Percentiles rank a stretch among this genome's conserved stretches.
These are phyloP conservation scores for Geosiphon pyriformis DNA, from an alignment of 192 early-diverging fungal species.

Conservation along the genomic window DNA sequence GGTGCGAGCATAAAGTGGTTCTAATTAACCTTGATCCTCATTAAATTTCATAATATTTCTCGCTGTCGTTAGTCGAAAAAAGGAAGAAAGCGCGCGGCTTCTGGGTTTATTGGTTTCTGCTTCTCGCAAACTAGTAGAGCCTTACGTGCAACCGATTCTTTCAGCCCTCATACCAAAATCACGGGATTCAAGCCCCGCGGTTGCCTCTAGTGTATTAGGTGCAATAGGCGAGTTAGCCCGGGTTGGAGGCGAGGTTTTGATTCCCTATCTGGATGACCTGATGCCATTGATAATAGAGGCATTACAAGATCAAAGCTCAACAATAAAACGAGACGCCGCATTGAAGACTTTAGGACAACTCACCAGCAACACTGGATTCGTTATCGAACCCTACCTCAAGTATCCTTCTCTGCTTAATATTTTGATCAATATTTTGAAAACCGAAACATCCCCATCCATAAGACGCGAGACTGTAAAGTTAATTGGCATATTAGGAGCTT, in stretches of 20 bases:
- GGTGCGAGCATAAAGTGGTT: conserved; percentile 34
- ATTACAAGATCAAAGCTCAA: conserved; percentile 79
- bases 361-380: conserved; percentile 78
- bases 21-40: background rate
- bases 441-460: conserved; percentile 68
- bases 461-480: conserved; percentile 82
- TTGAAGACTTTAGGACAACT: conserved; percentile 82
- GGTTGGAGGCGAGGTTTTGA: conserved; percentile 79
- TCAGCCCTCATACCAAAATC: conserved; percentile 79
- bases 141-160: conserved; percentile 86
- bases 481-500: conserved; percentile 89
- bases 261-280: conserved; percentile 74
- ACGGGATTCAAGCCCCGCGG: conserved; percentile 67
- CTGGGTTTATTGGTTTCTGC: conserved; percentile 70
- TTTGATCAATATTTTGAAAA: conserved; percentile 75
- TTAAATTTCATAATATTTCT: background rate
- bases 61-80: conserved; percentile 52
- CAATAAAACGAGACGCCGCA: conserved; percentile 81
- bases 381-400: conserved; percentile 83
- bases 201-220: conserved; percentile 72
- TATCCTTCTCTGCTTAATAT: conserved; percentile 81
- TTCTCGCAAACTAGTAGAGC: conserved; percentile 77
- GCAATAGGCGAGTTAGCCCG: conserved; percentile 77
- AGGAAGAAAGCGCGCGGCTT: conserved; percentile 79
- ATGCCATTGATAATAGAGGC: conserved; percentile 85